phyloP scores from a whole-genome alignment of 2,329 filamentous ascomycete genomes.

The Kalaharituber pfeilii region DNA sequence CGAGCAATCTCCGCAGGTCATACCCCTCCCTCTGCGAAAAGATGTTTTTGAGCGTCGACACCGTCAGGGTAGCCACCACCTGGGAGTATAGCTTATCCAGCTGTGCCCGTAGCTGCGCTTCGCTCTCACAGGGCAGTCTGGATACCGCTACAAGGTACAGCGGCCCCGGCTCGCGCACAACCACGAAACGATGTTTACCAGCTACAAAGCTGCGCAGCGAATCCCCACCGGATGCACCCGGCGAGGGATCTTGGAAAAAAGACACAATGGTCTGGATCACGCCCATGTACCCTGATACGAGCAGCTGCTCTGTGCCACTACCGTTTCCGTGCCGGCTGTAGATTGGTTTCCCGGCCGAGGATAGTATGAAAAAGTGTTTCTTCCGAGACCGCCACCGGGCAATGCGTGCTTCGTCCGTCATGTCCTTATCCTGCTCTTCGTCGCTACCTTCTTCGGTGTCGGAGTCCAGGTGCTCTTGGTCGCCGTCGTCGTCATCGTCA shows the following conservation, averaged over 20 bases:
- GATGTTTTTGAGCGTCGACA: conserved; percentile 70
- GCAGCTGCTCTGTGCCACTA: conserved; percentile 34
- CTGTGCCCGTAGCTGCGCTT: conserved; percentile 57
- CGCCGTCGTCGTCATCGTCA: background rate
- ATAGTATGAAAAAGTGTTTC: conserved; percentile 94
- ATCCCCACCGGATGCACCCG: conserved; percentile 30
- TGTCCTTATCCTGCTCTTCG: conserved; percentile 21
- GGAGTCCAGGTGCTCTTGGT: background rate
- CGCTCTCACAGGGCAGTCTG: conserved; percentile 1
- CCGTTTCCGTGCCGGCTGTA: conserved; percentile 82
- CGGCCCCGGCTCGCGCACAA: conserved; percentile 59
- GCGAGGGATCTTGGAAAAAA: conserved; percentile 67
- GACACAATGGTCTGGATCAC: conserved; percentile 96
- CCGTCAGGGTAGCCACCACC: conserved; percentile 82
- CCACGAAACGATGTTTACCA: conserved; percentile 69
- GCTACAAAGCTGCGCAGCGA: conserved; percentile 69
- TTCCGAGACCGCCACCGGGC: conserved; percentile 26
- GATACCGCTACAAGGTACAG: background rate
- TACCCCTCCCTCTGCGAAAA: conserved; percentile 86
- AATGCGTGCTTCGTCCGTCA: conserved; percentile 20
- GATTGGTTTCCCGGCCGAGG: conserved; percentile 89
- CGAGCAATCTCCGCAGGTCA: conserved; percentile 71
- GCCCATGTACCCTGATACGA: conserved; percentile 87
- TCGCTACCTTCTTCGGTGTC: conserved; percentile 17
- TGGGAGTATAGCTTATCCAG: conserved; percentile 96